Evolutionary conservation across 306 rosid genomes (phyloP).

Genomic region (Rosa lucieae): DNA sequence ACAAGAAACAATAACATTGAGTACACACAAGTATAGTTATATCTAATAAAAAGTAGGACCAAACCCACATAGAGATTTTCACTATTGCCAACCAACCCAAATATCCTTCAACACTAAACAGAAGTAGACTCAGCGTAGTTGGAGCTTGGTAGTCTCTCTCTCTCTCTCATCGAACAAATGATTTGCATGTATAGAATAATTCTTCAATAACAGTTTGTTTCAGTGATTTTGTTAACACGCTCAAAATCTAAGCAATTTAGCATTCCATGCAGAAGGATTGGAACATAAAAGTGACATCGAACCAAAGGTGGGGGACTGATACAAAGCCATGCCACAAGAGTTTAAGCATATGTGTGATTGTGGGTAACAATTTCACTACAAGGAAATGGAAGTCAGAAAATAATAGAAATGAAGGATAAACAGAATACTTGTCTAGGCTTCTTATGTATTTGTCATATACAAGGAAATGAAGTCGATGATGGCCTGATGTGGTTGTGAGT

Average conservation of each 20-base stretch:
- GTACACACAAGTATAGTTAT: not conserved
- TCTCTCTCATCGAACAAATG: not conserved
- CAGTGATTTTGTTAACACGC: not conserved
- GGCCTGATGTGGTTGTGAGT: conserved; percentile 60
- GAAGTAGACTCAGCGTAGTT: not conserved
- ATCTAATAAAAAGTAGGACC: not conserved
- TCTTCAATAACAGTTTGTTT: not conserved
- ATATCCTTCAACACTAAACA: not conserved
- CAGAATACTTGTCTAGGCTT: conserved; percentile 70
- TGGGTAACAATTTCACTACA: conserved; percentile 3
- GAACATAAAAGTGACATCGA: not conserved
- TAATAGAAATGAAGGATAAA: conserved; percentile 18
- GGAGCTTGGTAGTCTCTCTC: not conserved
- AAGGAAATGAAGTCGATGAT: conserved; percentile 73
- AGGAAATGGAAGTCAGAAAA: conserved; percentile 11
- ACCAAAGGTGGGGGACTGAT: not conserved
- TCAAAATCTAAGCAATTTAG: not conserved
- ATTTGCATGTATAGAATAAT: not conserved
- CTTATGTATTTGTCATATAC: conserved; percentile 80
- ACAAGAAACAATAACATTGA: not conserved
- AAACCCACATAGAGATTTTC: not conserved
- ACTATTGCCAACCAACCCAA: not conserved
- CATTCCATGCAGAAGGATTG: not conserved
- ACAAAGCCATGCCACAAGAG: not conserved
- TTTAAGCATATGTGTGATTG: not conserved